A percentile compares a stretch with the other conserved stretches of the same genome.
phyloP scores from a whole-genome alignment of 2,329 filamentous ascomycete species.

The Chaetoscypha palmicola region DNA sequence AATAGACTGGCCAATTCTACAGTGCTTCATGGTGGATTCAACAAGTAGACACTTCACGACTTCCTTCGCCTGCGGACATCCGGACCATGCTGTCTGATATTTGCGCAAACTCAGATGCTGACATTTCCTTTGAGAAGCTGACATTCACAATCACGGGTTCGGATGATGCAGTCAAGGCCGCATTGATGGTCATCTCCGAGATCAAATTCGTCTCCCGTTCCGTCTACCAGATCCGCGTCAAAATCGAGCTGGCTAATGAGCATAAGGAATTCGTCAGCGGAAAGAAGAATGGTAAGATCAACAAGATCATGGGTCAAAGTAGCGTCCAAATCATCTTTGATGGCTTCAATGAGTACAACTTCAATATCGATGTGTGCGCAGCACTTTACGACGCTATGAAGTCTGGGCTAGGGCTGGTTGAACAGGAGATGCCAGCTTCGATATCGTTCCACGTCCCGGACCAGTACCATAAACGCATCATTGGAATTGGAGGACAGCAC shows the following conservation, averaged over 20 bases:
- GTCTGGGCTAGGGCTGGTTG: constrained; percentile 83
- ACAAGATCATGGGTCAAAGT: constrained; percentile 99
- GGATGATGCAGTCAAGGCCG: constrained; percentile 91
- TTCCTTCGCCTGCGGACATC: constrained; percentile 62
- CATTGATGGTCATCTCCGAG: constrained; percentile 88
- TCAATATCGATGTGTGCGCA: constrained; percentile 96
- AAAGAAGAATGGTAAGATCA: constrained; percentile 99
- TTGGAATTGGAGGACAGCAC: constrained; percentile 95
- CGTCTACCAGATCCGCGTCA: constrained; percentile 90
- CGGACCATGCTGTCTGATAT: constrained; percentile 91
- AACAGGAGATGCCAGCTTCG: constrained; percentile 98
- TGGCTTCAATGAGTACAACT: constrained; percentile 99
- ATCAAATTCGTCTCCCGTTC: constrained; percentile 82
- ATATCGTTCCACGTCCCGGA: constrained; percentile 99
- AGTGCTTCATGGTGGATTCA: constrained; percentile 94
- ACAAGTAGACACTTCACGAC: constrained; percentile 58
- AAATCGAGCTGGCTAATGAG: constrained; percentile 97
- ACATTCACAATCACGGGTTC: constrained; percentile 92
- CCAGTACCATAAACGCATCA: constrained; percentile 98
- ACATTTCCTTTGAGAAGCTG: constrained; percentile 89
- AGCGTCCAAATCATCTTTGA: constrained; percentile 99
- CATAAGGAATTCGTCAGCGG: constrained; percentile 99
- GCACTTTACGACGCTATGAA: constrained; percentile 90
- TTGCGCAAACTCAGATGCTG: constrained; percentile 90
- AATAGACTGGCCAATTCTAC: constrained; percentile 97